These are phyloP conservation scores for Dioscorea cayenensis DNA, from an alignment of 116 monocot genomes.

Conservation along the genomic window DNA sequence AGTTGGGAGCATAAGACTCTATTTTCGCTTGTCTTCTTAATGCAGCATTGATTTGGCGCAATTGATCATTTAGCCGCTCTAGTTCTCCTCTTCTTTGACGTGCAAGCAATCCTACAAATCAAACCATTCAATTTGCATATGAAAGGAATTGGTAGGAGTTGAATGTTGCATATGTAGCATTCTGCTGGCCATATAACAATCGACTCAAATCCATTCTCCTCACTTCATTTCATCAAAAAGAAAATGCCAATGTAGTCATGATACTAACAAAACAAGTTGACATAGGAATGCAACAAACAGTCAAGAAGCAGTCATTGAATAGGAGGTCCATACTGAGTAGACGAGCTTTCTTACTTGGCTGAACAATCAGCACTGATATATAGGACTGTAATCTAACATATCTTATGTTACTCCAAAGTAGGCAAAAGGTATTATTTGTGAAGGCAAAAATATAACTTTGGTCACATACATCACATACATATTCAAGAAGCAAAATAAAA, in stretches of 20 bases:
- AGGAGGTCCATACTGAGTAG: too few relatives aligned
- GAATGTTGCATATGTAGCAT: too few relatives aligned
- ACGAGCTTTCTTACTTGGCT: background rate
- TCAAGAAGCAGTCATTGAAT: too few relatives aligned
- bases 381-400: background rate
- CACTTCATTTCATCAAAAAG: too few relatives aligned
- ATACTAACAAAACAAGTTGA: too few relatives aligned
- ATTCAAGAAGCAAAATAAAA: background rate
- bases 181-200: too few relatives aligned
- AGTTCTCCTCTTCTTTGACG: constrained; percentile 85
- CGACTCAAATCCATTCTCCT: too few relatives aligned
- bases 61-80: constrained; percentile 68
- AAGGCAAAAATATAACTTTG: background rate
- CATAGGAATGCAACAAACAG: too few relatives aligned
- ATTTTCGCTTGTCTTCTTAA: constrained; percentile 93
- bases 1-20: constrained; percentile 87
- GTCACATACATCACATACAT: background rate
- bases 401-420: background rate
- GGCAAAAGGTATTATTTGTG: background rate
- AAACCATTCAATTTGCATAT: background rate
- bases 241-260: too few relatives aligned
- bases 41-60: constrained; percentile 93
- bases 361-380: background rate
- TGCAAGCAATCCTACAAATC: constrained; percentile 72
- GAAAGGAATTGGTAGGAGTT: background rate